Evolutionary conservation across 352 stramenopile species (phyloP), one percentile per base, ranked within the genome.

Genomic region (Phytopythium kandeliae): DNA sequence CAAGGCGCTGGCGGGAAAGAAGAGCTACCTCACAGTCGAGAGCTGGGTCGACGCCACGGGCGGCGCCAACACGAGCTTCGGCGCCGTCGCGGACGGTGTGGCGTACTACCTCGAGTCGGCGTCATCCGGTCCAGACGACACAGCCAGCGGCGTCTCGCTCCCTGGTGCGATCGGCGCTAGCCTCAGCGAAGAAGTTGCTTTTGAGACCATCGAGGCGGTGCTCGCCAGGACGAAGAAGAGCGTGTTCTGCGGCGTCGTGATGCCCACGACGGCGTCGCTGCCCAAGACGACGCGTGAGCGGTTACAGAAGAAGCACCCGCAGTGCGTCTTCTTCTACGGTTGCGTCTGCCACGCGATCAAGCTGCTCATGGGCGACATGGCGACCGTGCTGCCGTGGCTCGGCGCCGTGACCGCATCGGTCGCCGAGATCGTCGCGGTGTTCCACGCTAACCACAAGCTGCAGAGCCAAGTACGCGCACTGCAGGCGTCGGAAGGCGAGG

Each of bases 321-420:
- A 81, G 53, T 85, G 74, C 49, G 51, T 66, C 0, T 89, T 89
- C 48, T 86, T 75, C 58, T 68, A 89, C 43, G 78, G 78, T n/a
- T 89, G 78, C 40, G 61, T 78, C 22, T 68, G 56, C 41, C 65
- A 76, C 37, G 70, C 78, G 16, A 53, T 89, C 21, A 55, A 48
- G 1, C 49, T 82, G 44, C 49, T 89, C 40, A 69, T 86, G 40
- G 63, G 56, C 16, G 78, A 89, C 37, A 63, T 89, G 26, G 63
- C 46, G 41, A 67, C 45, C 31, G 71, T 77, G 4, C 52, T 89
- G 2, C 74, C 78, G 1, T 84, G 73, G 74, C 59, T 89, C 10
- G 57, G 63, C 2, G 64, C 56, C 3, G 63, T 76, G 9, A 62
- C 69, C 22, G 51, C 62, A 12, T 71, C 65, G 7, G 69, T 81